Evolutionary conservation across 2,329 filamentous ascomycete genomes (phyloP).

Genomic region (Colletotrichum scovillei): DNA sequence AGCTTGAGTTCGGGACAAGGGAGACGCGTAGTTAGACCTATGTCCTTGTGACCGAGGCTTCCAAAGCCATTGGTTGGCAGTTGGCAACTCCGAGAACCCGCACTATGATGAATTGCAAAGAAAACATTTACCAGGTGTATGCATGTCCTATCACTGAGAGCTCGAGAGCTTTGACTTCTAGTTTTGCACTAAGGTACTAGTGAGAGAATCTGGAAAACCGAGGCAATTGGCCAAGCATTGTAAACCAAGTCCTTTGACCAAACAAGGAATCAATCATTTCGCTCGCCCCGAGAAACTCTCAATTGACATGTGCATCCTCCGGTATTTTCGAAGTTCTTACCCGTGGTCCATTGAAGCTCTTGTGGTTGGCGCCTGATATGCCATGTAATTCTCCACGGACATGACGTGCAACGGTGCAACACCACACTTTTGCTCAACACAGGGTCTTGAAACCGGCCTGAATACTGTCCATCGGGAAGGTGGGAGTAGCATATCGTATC

Average conservation of each 20-base stretch:
- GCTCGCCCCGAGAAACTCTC: background rate
- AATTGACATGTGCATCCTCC: background rate
- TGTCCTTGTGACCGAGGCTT: too few species aligned
- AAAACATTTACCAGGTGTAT: background rate
- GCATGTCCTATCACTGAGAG: background rate
- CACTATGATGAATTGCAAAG: background rate
- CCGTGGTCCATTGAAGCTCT: background rate
- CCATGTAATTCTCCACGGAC: background rate
- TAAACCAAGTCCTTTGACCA: too few species aligned
- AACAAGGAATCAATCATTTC: background rate
- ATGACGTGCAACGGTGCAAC: background rate
- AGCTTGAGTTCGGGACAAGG: background rate
- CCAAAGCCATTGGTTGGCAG: background rate
- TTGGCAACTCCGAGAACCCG: background rate
- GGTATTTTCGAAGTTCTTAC: background rate
- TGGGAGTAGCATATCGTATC: background rate
- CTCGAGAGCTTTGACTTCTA: background rate
- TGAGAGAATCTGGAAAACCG: background rate
- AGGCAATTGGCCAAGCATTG: background rate
- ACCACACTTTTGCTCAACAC: background rate
- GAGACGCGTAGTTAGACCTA: too few species aligned
- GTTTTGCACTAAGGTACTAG: too few species aligned
- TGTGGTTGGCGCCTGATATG: too few species aligned
- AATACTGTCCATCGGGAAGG: background rate
- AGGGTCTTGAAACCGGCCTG: background rate